phyloP scores from a whole-genome alignment of 805 yeast species.

The Phaffomyces opuntiae region DNA sequence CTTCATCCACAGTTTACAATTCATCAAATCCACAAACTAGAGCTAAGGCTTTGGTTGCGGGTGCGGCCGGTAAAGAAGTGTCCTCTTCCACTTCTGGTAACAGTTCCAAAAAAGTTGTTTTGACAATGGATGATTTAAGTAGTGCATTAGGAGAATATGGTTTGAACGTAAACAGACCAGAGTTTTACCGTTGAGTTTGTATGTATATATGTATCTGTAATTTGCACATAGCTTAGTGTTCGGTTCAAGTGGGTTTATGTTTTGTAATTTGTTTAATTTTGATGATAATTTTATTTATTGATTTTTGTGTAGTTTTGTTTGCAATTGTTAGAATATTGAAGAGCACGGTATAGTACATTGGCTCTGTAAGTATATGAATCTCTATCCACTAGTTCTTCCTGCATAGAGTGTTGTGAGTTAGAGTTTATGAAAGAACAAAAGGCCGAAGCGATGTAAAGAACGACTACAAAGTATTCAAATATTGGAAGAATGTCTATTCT shows the following conservation, averaged over 20 bases:
- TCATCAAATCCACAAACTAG: conserved; percentile 81
- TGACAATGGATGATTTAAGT: conserved; percentile 89
- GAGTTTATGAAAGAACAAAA: too few species aligned
- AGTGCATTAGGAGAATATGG: conserved; percentile 93
- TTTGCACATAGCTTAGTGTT: background rate
- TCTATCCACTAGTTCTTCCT: too few species aligned
- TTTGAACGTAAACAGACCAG: conserved; percentile 83
- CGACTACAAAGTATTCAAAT: too few species aligned
- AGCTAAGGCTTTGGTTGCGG: conserved; percentile 70
- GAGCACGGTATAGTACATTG: too few species aligned
- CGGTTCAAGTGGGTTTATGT: background rate
- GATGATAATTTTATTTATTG: too few species aligned
- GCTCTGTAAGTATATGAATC: too few species aligned
- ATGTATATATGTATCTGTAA: background rate
- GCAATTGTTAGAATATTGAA: too few species aligned
- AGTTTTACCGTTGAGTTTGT: conserved; percentile 65
- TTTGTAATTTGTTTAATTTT: too few species aligned
- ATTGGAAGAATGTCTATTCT: too few species aligned
- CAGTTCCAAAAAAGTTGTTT: conserved; percentile 69
- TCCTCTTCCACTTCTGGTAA: conserved; percentile 26
- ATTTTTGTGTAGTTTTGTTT: too few species aligned
- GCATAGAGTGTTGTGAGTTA: too few species aligned
- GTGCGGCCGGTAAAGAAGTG: conserved; percentile 40
- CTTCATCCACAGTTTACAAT: conserved; percentile 79
- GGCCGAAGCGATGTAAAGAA: too few species aligned